Evolutionary conservation across 352 stramenopile genomes (phyloP).

Genomic region (Thraustochytrium sp.): DNA sequence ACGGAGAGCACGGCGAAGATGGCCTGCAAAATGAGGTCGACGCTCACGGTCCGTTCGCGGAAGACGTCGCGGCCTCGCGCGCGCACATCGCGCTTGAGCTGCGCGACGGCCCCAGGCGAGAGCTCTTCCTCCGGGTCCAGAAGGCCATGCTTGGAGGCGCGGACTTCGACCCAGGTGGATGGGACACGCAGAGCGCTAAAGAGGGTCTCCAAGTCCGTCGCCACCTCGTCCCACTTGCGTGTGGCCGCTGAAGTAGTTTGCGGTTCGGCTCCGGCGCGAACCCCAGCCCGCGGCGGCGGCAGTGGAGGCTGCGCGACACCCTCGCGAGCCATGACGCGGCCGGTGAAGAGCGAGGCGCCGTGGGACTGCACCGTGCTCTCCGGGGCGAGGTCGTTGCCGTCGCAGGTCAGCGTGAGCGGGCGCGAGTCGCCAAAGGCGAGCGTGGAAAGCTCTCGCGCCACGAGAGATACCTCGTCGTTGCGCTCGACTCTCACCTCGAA

Average conservation of each 20-base stretch:
- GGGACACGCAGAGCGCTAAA: neutral
- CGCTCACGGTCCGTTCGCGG: neutral
- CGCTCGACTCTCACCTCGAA: neutral
- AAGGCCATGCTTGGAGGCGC: neutral
- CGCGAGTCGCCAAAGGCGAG: neutral
- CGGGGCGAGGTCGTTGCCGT: neutral
- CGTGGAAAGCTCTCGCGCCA: neutral
- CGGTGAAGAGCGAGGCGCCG: neutral
- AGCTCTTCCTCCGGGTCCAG: neutral
- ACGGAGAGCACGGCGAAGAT: neutral
- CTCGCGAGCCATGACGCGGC: neutral
- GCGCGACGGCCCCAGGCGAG: neutral
- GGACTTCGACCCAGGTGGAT: neutral
- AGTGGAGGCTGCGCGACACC: too few relatives aligned
- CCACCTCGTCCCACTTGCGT: neutral
- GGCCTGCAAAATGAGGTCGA: neutral
- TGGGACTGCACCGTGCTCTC: neutral
- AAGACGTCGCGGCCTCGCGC: neutral
- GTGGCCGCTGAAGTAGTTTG: too few relatives aligned
- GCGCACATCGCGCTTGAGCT: neutral
- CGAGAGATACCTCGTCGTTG: conserved; percentile 1
- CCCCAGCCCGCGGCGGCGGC: too few relatives aligned
- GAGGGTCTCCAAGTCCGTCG: neutral
- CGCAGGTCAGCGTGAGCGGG: neutral
- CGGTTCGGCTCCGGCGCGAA: too few relatives aligned